A percentile compares a stretch with the other conserved stretches of the same genome.
These are phyloP conservation scores for Pseudogymnoascus sp. DNA, from an alignment of 2,329 filamentous ascomycete genomes.

Conservation along the genomic window DNA sequence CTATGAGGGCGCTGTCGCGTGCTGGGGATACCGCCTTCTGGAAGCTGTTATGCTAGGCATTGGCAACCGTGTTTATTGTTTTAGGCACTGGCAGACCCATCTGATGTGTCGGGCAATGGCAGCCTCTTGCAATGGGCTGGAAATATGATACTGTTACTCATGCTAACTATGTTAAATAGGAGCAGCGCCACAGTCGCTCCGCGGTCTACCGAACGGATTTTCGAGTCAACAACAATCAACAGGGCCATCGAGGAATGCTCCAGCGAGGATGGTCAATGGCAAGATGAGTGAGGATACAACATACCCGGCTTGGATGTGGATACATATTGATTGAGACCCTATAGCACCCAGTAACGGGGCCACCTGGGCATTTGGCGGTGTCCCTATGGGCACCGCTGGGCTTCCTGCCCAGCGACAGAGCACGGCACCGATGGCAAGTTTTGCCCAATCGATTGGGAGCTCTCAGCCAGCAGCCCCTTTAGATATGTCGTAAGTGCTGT, in stretches of 20 bases:
- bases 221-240: slow-evolving; percentile 50
- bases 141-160: not conserved
- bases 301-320: slow-evolving; percentile 2
- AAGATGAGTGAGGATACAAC: slow-evolving; percentile 49
- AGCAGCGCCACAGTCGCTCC: slow-evolving; percentile 53
- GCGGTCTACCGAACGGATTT: slow-evolving; percentile 55
- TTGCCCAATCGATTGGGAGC: slow-evolving; percentile 56
- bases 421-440: slow-evolving; percentile 54
- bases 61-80: not conserved
- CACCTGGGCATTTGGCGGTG: slow-evolving; percentile 56
- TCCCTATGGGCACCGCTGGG: slow-evolving; percentile 51
- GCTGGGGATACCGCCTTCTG: not conserved
- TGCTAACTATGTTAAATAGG: slow-evolving; percentile 30
- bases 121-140: not conserved
- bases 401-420: slow-evolving; percentile 45
- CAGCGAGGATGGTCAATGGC: slow-evolving; percentile 55
- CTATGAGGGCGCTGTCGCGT: not conserved
- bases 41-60: not conserved
- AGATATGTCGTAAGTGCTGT: slow-evolving; percentile 54
- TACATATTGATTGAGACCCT: slow-evolving; percentile 11
- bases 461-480: slow-evolving; percentile 55
- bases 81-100: not conserved
- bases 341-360: slow-evolving; percentile 30
- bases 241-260: slow-evolving; percentile 47
- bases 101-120: not conserved